phyloP scores from a whole-genome alignment of 2,329 filamentous ascomycete genomes.

The Parafenestella ontariensis region DNA sequence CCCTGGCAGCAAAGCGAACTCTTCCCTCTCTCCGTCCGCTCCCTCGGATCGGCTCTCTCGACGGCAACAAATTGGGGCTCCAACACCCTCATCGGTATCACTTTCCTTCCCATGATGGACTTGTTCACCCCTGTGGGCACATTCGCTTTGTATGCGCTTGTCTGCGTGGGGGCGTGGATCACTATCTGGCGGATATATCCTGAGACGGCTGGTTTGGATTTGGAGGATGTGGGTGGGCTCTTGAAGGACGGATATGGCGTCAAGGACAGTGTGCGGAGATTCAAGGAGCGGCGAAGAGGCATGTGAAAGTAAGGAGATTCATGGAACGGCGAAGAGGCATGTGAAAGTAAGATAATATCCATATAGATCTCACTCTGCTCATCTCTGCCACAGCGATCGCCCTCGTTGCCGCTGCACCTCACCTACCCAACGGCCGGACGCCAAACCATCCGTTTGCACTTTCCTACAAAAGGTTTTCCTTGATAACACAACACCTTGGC shows the following conservation, averaged over 20 bases:
- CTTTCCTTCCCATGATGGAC: conserved; percentile 89
- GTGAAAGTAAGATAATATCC: conserved; percentile 18
- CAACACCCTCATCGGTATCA: conserved; percentile 85
- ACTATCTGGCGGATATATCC: conserved; percentile 79
- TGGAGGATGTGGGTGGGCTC: conserved; percentile 80
- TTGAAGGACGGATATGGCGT: conserved; percentile 76
- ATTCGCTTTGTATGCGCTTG: conserved; percentile 77
- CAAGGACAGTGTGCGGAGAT: conserved; percentile 37
- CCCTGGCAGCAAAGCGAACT: conserved; percentile 96
- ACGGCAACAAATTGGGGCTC: conserved; percentile 88
- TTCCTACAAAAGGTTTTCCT: no score
- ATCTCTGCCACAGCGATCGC: no score
- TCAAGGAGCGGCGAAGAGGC: conserved; percentile 5
- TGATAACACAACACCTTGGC: no score
- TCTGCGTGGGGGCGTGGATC: conserved; percentile 74
- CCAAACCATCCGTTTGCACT: no score
- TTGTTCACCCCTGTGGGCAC: conserved; percentile 74
- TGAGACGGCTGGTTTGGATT: conserved; percentile 79
- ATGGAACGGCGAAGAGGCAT: not conserved
- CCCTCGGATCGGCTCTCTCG: conserved; percentile 73
- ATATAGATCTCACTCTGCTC: no score
- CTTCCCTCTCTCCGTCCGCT: conserved; percentile 78
- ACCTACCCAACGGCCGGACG: no score
- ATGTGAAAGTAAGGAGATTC: conserved; percentile 19
- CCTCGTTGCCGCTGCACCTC: no score